These are phyloP conservation scores for Paramecium sonneborni DNA, from an alignment of 73 alveolate genomes.

Conservation along the genomic window DNA sequence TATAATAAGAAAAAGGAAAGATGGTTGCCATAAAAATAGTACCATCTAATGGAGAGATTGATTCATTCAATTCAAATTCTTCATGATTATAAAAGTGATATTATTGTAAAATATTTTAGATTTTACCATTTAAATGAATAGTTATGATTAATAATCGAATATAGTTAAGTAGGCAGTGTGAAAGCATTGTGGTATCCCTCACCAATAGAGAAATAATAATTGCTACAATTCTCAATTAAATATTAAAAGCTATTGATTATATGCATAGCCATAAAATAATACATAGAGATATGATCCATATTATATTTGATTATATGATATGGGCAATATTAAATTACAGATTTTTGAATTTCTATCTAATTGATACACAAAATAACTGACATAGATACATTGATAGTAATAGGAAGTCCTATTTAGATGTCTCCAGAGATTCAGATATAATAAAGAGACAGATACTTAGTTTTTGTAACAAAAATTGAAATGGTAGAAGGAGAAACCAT, in stretches of 20 bases:
- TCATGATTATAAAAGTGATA: slow-evolving; percentile 87
- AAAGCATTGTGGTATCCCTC: slow-evolving; percentile 82
- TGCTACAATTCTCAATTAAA: slow-evolving; percentile 69
- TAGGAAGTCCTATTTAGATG: slow-evolving; percentile 99
- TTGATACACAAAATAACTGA: slow-evolving; percentile 71
- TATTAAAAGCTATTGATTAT: slow-evolving; percentile 72
- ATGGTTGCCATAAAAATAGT: slow-evolving; percentile 92
- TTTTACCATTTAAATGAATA: slow-evolving; percentile 87
- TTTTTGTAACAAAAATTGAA: slow-evolving; percentile 94
- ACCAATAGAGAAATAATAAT: slow-evolving; percentile 69
- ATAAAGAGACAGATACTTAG: slow-evolving; percentile 97
- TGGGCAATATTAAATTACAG: slow-evolving; percentile 83
- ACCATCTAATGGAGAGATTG: slow-evolving; percentile 60
- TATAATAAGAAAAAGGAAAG: slow-evolving; percentile 83
- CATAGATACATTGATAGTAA: slow-evolving; percentile 73
- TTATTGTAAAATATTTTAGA: slow-evolving; percentile 88
- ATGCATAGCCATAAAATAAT: slow-evolving; percentile 87
- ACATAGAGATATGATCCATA: slow-evolving; percentile 91
- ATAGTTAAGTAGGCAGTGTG: slow-evolving; percentile 94
- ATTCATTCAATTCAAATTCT: slow-evolving; percentile 75
- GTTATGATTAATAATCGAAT: slow-evolving; percentile 96
- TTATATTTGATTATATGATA: slow-evolving; percentile 75
- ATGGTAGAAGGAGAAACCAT: slow-evolving; percentile 99
- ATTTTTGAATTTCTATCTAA: slow-evolving; percentile 86
- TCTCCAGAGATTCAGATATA: slow-evolving; percentile 96